Evolutionary conservation across 768 basidiomycete species (phyloP).

Genomic region (Cyclocybe cylindracea): DNA sequence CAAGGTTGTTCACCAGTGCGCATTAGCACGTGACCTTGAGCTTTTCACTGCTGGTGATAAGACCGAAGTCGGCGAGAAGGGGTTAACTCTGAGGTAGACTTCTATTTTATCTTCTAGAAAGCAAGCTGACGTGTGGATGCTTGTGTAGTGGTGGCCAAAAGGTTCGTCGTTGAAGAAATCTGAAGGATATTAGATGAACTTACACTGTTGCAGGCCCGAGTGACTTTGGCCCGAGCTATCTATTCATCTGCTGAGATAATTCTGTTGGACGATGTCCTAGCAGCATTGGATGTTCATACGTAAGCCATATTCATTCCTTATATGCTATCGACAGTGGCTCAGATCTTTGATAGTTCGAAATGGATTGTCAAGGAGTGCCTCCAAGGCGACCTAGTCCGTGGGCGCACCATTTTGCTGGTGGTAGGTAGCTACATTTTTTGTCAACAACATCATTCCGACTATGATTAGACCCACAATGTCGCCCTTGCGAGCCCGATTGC

Average conservation of each 20-base stretch:
- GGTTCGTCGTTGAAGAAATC: slow-evolving; percentile 5
- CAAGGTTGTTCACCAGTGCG: slow-evolving; percentile 70
- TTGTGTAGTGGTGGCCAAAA: slow-evolving; percentile 47
- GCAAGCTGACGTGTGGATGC: not conserved
- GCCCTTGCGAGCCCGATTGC: slow-evolving; percentile 55
- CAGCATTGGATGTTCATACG: slow-evolving; percentile 51
- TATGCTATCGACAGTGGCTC: not conserved
- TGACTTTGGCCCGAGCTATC: slow-evolving; percentile 46
- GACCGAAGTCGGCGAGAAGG: slow-evolving; percentile 75
- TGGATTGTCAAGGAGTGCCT: slow-evolving; percentile 83
- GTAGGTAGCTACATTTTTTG: slow-evolving; percentile 29
- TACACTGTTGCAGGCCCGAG: slow-evolving; percentile 34
- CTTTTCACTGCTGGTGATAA: slow-evolving; percentile 67
- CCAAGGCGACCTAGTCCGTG: slow-evolving; percentile 73
- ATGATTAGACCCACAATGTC: slow-evolving; percentile 48
- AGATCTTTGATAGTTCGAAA: slow-evolving; percentile 64
- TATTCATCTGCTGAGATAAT: slow-evolving; percentile 59
- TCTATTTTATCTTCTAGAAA: not conserved
- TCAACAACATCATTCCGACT: not conserved
- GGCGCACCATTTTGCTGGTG: slow-evolving; percentile 84
- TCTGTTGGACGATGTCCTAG: slow-evolving; percentile 75
- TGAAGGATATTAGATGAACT: not conserved
- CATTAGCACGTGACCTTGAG: slow-evolving; percentile 70
- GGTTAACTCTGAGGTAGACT: slow-evolving; percentile 46
- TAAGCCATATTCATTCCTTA: slow-evolving; percentile 4